Percentiles rank a stretch among this genome's conserved stretches.
Conservation (phyloP, 176 grass and related monocot genomes). For the Tillandsia leiboldiana region DNA sequence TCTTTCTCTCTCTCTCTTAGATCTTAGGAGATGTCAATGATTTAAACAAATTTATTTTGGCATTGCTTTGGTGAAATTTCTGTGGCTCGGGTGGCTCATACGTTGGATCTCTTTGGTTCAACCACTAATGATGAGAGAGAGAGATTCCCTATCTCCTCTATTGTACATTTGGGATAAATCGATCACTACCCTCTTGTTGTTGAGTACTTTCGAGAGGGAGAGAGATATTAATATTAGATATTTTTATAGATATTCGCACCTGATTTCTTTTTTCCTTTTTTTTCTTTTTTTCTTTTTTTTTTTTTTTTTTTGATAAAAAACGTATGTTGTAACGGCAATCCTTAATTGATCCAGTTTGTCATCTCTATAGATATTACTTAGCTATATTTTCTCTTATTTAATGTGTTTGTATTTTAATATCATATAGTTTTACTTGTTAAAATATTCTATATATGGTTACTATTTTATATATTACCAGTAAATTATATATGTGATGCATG, state of each 20-base stretch:
- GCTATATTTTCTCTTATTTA: no score
- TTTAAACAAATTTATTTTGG: slow-evolving; percentile 28
- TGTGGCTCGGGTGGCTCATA: slow-evolving; percentile 24
- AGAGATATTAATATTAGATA: slow-evolving; percentile 11
- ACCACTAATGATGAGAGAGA: slow-evolving; percentile 25
- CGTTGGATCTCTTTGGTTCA: slow-evolving; percentile 30
- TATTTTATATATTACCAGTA: no score
- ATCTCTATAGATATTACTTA: no score
- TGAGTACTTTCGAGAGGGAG: no score
- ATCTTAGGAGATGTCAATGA: slow-evolving; percentile 25
- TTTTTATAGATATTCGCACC: slow-evolving; percentile 18
- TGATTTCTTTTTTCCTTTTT: slow-evolving; percentile 12
- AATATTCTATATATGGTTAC: no score
- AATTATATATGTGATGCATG: no score
- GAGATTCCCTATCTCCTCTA: slow-evolving; percentile 12
- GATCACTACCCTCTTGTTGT: not conserved
- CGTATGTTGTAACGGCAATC: no score
- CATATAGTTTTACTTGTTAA: no score
- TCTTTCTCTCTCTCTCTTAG: slow-evolving; percentile 17
- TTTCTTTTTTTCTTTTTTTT: no score
- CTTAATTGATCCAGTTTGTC: no score
- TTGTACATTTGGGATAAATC: not conserved
- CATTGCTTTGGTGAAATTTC: slow-evolving; percentile 1
- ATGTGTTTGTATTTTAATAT: no score
- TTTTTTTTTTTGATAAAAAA: no score